Percentiles rank a stretch among this genome's conserved stretches.
phyloP scores from a whole-genome alignment of 1,284 basidiomycete genomes.

The Rhodotorula sp. region DNA sequence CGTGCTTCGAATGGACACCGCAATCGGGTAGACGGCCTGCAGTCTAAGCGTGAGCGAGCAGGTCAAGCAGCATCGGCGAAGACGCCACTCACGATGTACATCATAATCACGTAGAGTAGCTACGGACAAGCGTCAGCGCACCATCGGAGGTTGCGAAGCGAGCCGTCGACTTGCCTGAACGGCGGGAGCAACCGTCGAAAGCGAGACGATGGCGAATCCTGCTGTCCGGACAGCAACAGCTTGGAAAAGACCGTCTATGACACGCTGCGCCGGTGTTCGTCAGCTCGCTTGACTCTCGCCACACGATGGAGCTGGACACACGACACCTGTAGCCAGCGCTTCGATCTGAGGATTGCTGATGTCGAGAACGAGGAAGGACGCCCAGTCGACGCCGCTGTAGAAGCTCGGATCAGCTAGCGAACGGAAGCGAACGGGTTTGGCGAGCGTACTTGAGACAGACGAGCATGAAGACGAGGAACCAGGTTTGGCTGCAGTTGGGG shows the following conservation, averaged over 20 bases:
- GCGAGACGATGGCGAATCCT: slow-evolving; percentile 73
- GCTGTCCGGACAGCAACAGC: slow-evolving; percentile 74
- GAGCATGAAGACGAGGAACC: slow-evolving; percentile 74
- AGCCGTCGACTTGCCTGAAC: slow-evolving; percentile 49
- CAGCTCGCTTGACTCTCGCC: no score
- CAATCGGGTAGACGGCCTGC: slow-evolving; percentile 54
- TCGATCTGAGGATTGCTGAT: slow-evolving; percentile 73
- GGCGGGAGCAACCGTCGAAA: slow-evolving; percentile 71
- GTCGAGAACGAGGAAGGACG: slow-evolving; percentile 83
- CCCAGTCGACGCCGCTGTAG: slow-evolving; percentile 72
- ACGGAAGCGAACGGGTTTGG: no score
- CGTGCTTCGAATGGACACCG: slow-evolving; percentile 82
- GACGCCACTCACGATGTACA: slow-evolving; percentile 49
- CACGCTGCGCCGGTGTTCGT: slow-evolving; percentile 53
- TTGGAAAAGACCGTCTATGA: slow-evolving; percentile 50
- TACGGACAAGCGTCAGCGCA: neutral
- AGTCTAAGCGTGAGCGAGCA: slow-evolving; percentile 56
- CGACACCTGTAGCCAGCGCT: slow-evolving; percentile 50
- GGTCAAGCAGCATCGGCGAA: slow-evolving; percentile 38
- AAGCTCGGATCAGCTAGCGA: accelerated
- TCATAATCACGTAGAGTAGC: slow-evolving; percentile 32
- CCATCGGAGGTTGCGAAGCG: neutral
- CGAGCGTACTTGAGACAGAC: slow-evolving; percentile 63
- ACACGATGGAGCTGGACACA: no score
- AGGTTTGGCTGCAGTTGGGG: slow-evolving; percentile 63